Base-by-base conservation (phyloP, 2,329 filamentous ascomycete genomes). In the Xylaria digitata region DNA sequence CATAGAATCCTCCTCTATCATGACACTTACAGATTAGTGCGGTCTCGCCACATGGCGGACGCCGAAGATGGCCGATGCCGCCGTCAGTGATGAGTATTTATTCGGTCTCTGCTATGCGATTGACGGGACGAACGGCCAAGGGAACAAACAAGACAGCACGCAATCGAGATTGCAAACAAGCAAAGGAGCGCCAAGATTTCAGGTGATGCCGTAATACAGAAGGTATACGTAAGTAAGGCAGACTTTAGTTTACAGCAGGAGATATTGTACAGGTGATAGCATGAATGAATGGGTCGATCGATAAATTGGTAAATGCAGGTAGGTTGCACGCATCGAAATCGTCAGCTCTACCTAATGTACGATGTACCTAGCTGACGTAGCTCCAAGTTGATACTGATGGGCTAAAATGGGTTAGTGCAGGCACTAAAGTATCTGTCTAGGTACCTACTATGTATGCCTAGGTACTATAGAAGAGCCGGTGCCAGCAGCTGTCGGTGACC, bases 11-110 rank as follows among this genome's bases (percentile, higher is more conserved):
- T 34, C 37, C 17, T 26, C 26, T 1, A 13, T 11, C 7, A 48
- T 42, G 53, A 76, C 87, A 78, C 88, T 75, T 89, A 97, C 94
- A 99, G 92, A 80, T 98, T 99, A 75, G 96, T 99, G 82, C 96
- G 92, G 87, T 99, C 96, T 85, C 96, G 93, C 94, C 94, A 99
- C 93, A 97, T 97, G 84, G 87, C 90, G 89, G 86, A 86, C 84
- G 83, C 82, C 77, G 70, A 68, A 70, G 58, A 71, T 69, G 72
- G 70, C 69, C 68, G 63, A 71, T 60, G 60, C 64, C 68, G 71
- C 72, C 72, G 67, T 75, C 73, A 74, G 55, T 59, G 49, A 26
- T 37, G 54, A 45, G 50, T 15, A 40, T 40, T 40, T 40, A 40
- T 15, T 32, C 17, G 43, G 11, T 32, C 21, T 56, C 67, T 53